Base-by-base conservation (phyloP, 1,284 basidiomycete genomes). In the Leucoagaricus sp. region DNA sequence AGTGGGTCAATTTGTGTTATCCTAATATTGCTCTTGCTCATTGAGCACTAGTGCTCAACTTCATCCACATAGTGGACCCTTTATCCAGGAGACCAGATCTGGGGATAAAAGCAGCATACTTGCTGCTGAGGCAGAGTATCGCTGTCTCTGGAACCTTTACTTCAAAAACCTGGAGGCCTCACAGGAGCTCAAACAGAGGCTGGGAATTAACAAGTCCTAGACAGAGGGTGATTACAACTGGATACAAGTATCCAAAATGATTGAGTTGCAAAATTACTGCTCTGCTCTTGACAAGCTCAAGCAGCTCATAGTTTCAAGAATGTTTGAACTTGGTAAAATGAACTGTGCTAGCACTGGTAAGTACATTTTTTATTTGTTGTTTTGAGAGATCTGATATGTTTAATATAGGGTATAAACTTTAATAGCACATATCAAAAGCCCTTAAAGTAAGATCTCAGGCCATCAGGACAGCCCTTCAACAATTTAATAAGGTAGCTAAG, bases 401-500 rank as follows among this genome's bases (percentile, higher is more conserved):
- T 5, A 19, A 10, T 19, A 33, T 7, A 66, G 67, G 67, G 1
- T 69, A 69, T 31, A 65, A 65, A 36, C 48, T 67, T 6, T 29
- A 59, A 1, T 59, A 62, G 17, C 63, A 67, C 23, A 66, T 68
- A 25, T 59, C 38, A 1, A 61, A 63, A 12, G 65, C 66, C 12
- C 53, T 69, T 1, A 54, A 63, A 41, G 29, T 57, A 4, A 44
- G 58, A n/a, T 66, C 61, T 4, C 57, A 65, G 28, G 65, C 66
- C 0, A 63, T 68, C 26, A 19, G 47, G 10, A 59, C 15, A 4
- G 63, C 63, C 2, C 46, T 69, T 4, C 34, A 60, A 3, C 12
- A 40, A 5, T 68, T 65, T 44, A 69, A 69, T 28, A 23, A 26
- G 1, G 61, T 63, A 8, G 61, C 67, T 7, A 12, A 33, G 0